A percentile compares a stretch with the other conserved stretches of the same genome.
phyloP scores from a whole-genome alignment of 1,284 basidiomycete genomes.

The Schizophyllum commune region DNA sequence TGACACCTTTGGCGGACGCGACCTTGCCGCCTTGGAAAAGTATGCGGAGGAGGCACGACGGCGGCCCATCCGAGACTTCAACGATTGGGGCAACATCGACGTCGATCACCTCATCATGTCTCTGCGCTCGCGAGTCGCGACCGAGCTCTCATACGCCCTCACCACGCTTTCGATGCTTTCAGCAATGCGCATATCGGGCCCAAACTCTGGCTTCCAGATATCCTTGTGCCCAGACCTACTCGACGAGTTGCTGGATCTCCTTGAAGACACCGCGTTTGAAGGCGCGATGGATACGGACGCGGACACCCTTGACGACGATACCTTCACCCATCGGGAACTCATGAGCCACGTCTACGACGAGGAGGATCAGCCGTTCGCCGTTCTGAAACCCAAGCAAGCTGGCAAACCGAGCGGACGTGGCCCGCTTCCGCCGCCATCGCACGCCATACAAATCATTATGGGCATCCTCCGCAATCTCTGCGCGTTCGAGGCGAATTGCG shows the following conservation, averaged over 20 bases:
- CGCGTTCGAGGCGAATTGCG: conserved; percentile 58
- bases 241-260: conserved; percentile 81
- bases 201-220: conserved; percentile 60
- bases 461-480: conserved; percentile 85
- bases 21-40: conserved; percentile 64
- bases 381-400: conserved; percentile 39
- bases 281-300: conserved; percentile 35
- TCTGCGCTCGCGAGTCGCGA: conserved; percentile 75
- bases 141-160: conserved; percentile 85
- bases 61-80: conserved; percentile 59
- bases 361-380: conserved; percentile 50
- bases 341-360: conserved; percentile 50
- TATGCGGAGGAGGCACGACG: conserved; percentile 46
- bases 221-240: conserved; percentile 75
- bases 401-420: conserved; percentile 36
- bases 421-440: conserved; percentile 56
- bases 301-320: conserved; percentile 24
- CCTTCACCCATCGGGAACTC: conserved; percentile 60
- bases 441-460: conserved; percentile 62
- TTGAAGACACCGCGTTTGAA: conserved; percentile 78
- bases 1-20: conserved; percentile 81
- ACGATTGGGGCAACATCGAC: conserved; percentile 83
- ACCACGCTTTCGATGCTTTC: conserved; percentile 86
- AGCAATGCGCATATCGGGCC: conserved; percentile 57
- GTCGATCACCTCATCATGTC: conserved; percentile 88